phyloP scores from a whole-genome alignment of 1,284 basidiomycete species.

The Rhodofomes roseus region DNA sequence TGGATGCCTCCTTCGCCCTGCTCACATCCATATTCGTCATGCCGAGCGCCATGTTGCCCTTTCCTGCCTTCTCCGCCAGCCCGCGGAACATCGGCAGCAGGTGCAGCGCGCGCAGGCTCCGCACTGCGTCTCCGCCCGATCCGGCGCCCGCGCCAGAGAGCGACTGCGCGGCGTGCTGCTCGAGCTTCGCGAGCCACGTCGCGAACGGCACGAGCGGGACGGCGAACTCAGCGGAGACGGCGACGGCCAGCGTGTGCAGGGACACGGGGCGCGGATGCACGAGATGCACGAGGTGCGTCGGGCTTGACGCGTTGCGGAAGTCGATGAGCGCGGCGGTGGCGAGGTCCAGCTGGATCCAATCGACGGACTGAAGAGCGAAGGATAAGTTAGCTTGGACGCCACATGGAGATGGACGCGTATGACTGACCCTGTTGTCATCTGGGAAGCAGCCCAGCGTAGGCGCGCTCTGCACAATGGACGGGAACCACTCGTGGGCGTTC shows the following conservation, averaged over 20 bases:
- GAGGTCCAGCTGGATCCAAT: slow-evolving; percentile 25
- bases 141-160: neutral
- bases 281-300: slow-evolving; percentile 23
- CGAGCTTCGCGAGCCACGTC: slow-evolving; percentile 20
- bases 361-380: slow-evolving; percentile 13
- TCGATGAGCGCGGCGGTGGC: slow-evolving; percentile 23
- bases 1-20: neutral
- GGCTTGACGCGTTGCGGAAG: slow-evolving; percentile 12
- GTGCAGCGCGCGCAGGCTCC: neutral
- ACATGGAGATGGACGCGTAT: neutral
- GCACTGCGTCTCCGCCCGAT: neutral
- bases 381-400: neutral
- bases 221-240: slow-evolving; percentile 14
- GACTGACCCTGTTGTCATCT: slow-evolving; percentile 16
- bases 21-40: neutral
- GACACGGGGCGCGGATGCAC: slow-evolving; percentile 25
- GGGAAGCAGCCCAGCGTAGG: slow-evolving; percentile 27
- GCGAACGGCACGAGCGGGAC: slow-evolving; percentile 20
- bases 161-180: neutral
- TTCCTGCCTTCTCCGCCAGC: neutral
- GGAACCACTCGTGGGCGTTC: slow-evolving; percentile 44
- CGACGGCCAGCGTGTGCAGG: slow-evolving; percentile 16
- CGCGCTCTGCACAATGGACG: slow-evolving; percentile 36
- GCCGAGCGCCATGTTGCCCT: neutral
- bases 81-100: neutral